Evolutionary conservation across 345 rosid genomes (phyloP).

Genomic region (Nephelium lappaceum): DNA sequence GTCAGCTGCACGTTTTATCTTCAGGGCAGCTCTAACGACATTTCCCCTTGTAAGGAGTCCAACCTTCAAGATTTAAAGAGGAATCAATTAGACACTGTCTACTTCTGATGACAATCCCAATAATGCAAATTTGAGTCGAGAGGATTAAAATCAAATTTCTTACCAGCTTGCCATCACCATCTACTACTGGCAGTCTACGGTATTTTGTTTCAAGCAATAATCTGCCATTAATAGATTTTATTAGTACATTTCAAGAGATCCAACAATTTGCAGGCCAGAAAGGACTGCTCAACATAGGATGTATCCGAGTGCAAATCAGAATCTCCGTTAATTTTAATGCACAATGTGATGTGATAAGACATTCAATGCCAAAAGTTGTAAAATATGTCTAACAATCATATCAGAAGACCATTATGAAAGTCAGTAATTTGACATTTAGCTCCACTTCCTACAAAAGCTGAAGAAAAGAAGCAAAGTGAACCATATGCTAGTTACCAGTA

Average conservation of each 20-base stretch:
- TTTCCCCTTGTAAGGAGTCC: slow-evolving; percentile 85
- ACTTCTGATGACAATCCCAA: slow-evolving; percentile 3
- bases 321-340: not conserved
- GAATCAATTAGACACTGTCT: not conserved
- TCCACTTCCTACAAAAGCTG: not conserved
- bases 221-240: slow-evolving; percentile 37
- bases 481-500: not conserved
- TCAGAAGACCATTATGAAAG: not conserved
- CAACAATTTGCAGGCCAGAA: not conserved
- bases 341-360: not conserved
- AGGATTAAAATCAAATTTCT: slow-evolving; percentile 22
- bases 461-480: not conserved
- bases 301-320: not conserved
- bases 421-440: slow-evolving; percentile 1
- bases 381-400: not conserved
- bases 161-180: slow-evolving; percentile 74
- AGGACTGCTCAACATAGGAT: not conserved
- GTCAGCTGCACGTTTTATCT: slow-evolving; percentile 58
- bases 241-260: not conserved
- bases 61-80: slow-evolving; percentile 47
- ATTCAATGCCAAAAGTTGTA: not conserved
- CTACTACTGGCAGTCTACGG: slow-evolving; percentile 86
- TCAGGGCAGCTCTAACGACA: slow-evolving; percentile 70
- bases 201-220: slow-evolving; percentile 89
- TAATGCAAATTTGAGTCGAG: not conserved